A percentile compares a stretch with the other conserved stretches of the same genome.
Conservation (phyloP, 1,139 yeast genomes). For the Zygosaccharomyces sapae region DNA sequence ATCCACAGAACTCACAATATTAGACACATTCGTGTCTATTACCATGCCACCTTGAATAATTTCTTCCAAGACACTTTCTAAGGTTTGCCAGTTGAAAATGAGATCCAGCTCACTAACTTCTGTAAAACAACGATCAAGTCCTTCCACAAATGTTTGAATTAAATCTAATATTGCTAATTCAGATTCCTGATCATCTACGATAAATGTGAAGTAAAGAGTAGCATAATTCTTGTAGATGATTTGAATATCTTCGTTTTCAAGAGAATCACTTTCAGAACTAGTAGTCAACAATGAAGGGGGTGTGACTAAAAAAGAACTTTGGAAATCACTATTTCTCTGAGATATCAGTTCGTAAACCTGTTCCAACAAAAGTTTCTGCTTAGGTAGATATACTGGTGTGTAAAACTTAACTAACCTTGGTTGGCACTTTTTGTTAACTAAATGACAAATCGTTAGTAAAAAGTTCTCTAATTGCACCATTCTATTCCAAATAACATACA, state of each 20-base stretch:
- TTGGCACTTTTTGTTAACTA: slow-evolving; percentile 86
- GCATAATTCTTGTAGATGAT: slow-evolving; percentile 95
- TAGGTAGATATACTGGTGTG: slow-evolving; percentile 59
- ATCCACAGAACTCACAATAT: slow-evolving; percentile 75
- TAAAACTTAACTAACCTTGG: slow-evolving; percentile 90
- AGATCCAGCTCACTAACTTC: slow-evolving; percentile 94
- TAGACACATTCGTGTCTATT: slow-evolving; percentile 81
- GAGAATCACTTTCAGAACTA: slow-evolving; percentile 63
- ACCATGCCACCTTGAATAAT: slow-evolving; percentile 98
- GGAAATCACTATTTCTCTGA: slow-evolving; percentile 32
- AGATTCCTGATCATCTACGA: slow-evolving; percentile 93
- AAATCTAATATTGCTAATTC: slow-evolving; percentile 90
- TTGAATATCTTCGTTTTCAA: slow-evolving; percentile 71
- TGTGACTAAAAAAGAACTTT: slow-evolving; percentile 33
- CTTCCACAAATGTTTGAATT: slow-evolving; percentile 95
- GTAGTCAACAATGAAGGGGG: slow-evolving; percentile 54
- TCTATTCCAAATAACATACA: slow-evolving; percentile 46
- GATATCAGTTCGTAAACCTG: slow-evolving; percentile 35
- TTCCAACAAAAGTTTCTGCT: slow-evolving; percentile 33
- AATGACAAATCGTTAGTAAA: slow-evolving; percentile 10
- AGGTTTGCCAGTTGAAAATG: slow-evolving; percentile 95
- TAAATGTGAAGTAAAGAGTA: slow-evolving; percentile 86
- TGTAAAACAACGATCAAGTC: slow-evolving; percentile 84
- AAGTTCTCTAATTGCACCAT: background rate
- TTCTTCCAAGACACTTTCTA: slow-evolving; percentile 87